These are phyloP conservation scores for Carex littledalei DNA, from an alignment of 176 grass and related monocot species.

Conservation along the genomic window DNA sequence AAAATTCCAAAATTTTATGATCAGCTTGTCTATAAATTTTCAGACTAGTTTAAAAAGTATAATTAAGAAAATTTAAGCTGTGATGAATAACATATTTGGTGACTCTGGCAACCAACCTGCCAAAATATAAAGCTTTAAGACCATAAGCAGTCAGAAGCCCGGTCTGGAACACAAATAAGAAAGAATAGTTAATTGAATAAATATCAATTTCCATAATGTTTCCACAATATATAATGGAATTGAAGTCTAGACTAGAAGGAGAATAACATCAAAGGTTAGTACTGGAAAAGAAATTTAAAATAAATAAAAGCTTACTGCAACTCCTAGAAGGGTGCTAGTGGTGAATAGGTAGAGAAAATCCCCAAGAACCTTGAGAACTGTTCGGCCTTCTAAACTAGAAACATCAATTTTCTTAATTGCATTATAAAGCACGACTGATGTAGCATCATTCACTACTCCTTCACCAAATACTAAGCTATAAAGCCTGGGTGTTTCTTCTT, in stretches of 20 bases:
- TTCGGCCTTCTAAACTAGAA: constrained; percentile 38
- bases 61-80: background rate
- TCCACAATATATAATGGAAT: background rate
- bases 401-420: constrained; percentile 70
- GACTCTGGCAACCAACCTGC: constrained; percentile 48
- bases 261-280: background rate
- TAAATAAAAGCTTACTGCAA: constrained; percentile 48
- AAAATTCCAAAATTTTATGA: constrained; percentile 17
- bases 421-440: constrained; percentile 81
- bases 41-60: background rate
- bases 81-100: background rate
- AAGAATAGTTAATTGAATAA: background rate
- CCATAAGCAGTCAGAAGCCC: constrained; percentile 78
- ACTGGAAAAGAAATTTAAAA: background rate
- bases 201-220: background rate
- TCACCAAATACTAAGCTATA: constrained; percentile 97
- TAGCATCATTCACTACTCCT: constrained; percentile 90
- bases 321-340: constrained; percentile 67
- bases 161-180: constrained; percentile 41
- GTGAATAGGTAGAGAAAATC: constrained; percentile 83
- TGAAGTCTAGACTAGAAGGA: background rate
- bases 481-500: constrained; percentile 78
- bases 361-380: constrained; percentile 38
- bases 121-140: constrained; percentile 85
- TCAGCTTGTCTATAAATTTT: constrained; percentile 1